phyloP scores from a whole-genome alignment of 148 eudicot genomes.

The Amaranthus cruentus region DNA sequence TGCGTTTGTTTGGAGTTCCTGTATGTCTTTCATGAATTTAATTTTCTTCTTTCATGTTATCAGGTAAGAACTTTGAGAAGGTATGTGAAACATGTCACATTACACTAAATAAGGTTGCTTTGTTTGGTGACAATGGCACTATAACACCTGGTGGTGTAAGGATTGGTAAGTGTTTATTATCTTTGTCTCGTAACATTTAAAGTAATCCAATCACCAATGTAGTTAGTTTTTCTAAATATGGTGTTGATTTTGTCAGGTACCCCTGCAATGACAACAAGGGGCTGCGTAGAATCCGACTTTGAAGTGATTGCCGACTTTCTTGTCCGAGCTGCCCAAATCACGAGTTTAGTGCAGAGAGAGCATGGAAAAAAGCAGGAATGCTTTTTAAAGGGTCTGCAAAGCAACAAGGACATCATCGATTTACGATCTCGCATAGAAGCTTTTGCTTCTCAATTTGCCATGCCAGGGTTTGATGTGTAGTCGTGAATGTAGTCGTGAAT shows the following conservation, averaged over 20 bases:
- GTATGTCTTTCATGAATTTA: neutral
- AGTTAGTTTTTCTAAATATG: neutral
- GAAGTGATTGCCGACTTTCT: constrained; percentile 82
- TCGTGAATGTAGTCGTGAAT: no score
- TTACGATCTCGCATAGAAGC: constrained; percentile 59
- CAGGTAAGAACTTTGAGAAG: constrained; percentile 79
- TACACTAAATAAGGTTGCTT: constrained; percentile 72
- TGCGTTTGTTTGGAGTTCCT: neutral
- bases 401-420: constrained; percentile 60
- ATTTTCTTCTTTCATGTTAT: constrained; percentile 4
- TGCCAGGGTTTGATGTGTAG: constrained; percentile 73
- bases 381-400: constrained; percentile 57
- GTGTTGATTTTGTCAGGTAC: constrained; percentile 47
- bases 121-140: constrained; percentile 74
- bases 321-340: constrained; percentile 67
- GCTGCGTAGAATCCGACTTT: constrained; percentile 79
- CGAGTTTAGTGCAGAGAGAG: constrained; percentile 51
- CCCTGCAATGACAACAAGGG: constrained; percentile 97
- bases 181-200: neutral
- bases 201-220: neutral
- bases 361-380: constrained; percentile 51
- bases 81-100: constrained; percentile 92
- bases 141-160: constrained; percentile 69
- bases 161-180: constrained; percentile 30
- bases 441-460: constrained; percentile 70